phyloP scores from a whole-genome alignment of 495 filamentous ascomycete genomes.

The Podospora didyma region DNA sequence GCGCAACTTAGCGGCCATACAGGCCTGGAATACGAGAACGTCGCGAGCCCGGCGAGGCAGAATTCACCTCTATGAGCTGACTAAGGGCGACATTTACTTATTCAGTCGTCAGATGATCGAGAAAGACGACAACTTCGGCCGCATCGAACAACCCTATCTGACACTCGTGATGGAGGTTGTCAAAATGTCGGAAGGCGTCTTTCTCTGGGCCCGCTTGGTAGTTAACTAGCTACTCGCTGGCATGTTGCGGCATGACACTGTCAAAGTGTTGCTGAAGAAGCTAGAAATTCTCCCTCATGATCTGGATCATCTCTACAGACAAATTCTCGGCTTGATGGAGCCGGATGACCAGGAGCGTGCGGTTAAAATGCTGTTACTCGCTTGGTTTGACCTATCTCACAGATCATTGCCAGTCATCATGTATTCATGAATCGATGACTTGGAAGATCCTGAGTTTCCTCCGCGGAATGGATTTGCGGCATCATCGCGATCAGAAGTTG shows the following conservation, averaged over 20 bases:
- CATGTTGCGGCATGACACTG: neutral
- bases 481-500: neutral
- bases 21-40: no score
- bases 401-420: neutral
- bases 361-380: no score
- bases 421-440: conserved; percentile 2
- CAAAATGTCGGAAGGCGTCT: conserved; percentile 27
- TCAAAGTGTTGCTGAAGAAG: no score
- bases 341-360: no score
- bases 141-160: no score
- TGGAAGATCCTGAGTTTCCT: neutral
- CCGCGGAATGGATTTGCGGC: neutral
- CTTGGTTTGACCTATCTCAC: no score
- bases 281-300: neutral
- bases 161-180: no score
- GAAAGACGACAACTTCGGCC: conserved; percentile 5
- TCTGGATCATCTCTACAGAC: no score
- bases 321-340: no score
- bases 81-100: conserved; percentile 17
- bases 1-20: conserved; percentile 7
- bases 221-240: conserved; percentile 1
- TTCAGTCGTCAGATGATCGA: conserved; percentile 12
- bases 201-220: conserved; percentile 27
- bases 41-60: neutral
- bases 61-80: conserved; percentile 24